Base-by-base conservation (phyloP, 176 grass and related monocot genomes). In the Urochloa ruziziensis region DNA sequence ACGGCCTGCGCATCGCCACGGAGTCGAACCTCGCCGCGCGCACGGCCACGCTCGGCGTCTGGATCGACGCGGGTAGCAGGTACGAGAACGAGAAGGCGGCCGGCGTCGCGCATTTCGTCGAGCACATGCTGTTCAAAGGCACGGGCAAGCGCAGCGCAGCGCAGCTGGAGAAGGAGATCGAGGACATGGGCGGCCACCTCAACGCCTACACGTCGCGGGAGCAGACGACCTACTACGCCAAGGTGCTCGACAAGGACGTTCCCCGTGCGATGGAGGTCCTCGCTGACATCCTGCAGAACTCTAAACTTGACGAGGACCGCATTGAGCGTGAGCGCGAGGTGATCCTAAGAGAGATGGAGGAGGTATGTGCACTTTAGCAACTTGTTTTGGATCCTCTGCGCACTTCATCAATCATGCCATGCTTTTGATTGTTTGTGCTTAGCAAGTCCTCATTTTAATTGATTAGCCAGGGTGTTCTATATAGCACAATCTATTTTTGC, bases 101-200 rank as follows among this genome's bases (percentile, higher is more conserved):
- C n/a, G 96, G 96, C 74, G 92, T 94, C n/a, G 96, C 96, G n/a
- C 96, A 99, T 74, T 99, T 99, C 83, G 56, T 99, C 10, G 96
- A 99, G 91, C 96, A 99, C 85, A 99, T 99, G 96, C 89, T 99
- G 48, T 99, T 99, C 85, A 99, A 96, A 80, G 96, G 96, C 34
- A 99, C 96, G 2, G 89, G 79, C 11, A 76, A 66, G 6, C 93
- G 93, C 44, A 86, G 86, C 23, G 89, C 91, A 0, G 84, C 73
- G 10, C 93, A 94, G 46, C 87, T 99, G 42, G 96, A 99, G 87
- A 83, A 91, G 89, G 96, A 99, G 89, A 96, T 99, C 80, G 96
- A 96, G 89, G 76, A 99, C 81, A 99, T 99, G 74, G 96, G 96
- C 3, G 96, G 91, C 0, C 93, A 99, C 82, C 85, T 99, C 65